Base-by-base conservation (phyloP, 352 stramenopile genomes). In the Aphanomyces stellatus region DNA sequence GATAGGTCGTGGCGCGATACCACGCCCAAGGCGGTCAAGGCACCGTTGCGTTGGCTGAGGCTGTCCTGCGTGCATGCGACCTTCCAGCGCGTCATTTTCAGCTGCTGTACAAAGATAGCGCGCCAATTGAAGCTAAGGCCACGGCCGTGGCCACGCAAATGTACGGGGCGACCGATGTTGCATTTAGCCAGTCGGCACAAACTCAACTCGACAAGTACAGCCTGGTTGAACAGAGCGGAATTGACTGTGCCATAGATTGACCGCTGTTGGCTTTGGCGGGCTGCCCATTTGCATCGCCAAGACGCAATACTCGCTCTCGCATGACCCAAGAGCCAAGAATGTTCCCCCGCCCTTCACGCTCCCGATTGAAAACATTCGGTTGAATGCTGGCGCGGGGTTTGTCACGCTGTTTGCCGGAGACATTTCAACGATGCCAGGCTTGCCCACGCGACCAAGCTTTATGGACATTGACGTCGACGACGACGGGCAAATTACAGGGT, bases 361-460 rank as follows among this genome's bases (percentile, higher is more conserved):
- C 65, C 90, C 83, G 40, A 96, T 99, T 28, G 83, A 96, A 53
- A 96, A 99, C 69, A 86, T 99, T 61, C 91, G 96, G 11, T 88
- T 87, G 35, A 53, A 53, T 28, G 91, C 95, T 49, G 97, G 97
- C 11, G 97, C 97, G 51, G 96, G 96, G 8, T 99, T 99, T 34
- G 77, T 99, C 37, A 96, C 97, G 73, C 70, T 95, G 43, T 76
- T 98, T 42, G 93, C 88, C 60, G 96, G 97, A 30, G 92, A 99
- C 72, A 99, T 99, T 71, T 99, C 98, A 90, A 99, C 96, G 1
- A 97, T 99, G 60, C 97, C 97, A 25, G 97, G 96, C n/a, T 78
- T 99, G 1, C 95, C 96, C 19, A 99, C 96, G 13, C 81, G 96
- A 37, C 97, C 97, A 24, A 96, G 95, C 62, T 99, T 99, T 79